Evolutionary conservation across 345 rosid species (phyloP), one percentile per base, ranked within the genome.

Genomic region (Lumnitzera racemosa): DNA sequence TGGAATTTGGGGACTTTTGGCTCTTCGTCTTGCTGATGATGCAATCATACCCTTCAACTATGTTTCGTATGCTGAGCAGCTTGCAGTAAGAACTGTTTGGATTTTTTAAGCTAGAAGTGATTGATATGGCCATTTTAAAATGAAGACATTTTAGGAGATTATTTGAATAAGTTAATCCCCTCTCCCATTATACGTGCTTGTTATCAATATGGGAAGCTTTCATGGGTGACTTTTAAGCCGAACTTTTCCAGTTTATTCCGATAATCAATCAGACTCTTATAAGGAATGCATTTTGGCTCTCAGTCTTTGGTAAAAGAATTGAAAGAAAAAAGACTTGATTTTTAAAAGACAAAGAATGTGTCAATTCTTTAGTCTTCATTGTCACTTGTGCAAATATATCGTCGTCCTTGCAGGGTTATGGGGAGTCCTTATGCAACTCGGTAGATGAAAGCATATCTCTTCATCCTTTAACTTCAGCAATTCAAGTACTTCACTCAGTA

Each of bases 1-100:
- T 53, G 97, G 83, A 72, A 67, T 90, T 13, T 94, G 96, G 96
- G 97, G 99, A 60, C 88, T 88, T 65, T 47, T 90, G 59, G 95
- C 80, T 57, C 87, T 94, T 69, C 73, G 55, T 67, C 78, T 90
- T 59, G 95, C 92, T 53, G 89, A 90, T 77, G 97, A 90, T 63
- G 78, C 79, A 43, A 31, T 90, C 67, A 61, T 94, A 76, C 90
- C 95, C 60, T 87, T 90, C 70, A 56, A 79, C 73, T 94, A 90
- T 64, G 67, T 71, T 53, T 81, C 89, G 50, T 94, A 90, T 70
- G 88, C 83, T 2, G 63, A 73, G 55, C 86, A 90, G 61, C 70
- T 94, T 43, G 68, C 74, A 75, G 96, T 87, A 17, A 29, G 56
- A 31, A 47, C 66, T 51, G 75, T 27, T 43, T 60, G 13, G 59